Conservation (phyloP, 179 eudicot genomes). For the Silene noctiflora region DNA sequence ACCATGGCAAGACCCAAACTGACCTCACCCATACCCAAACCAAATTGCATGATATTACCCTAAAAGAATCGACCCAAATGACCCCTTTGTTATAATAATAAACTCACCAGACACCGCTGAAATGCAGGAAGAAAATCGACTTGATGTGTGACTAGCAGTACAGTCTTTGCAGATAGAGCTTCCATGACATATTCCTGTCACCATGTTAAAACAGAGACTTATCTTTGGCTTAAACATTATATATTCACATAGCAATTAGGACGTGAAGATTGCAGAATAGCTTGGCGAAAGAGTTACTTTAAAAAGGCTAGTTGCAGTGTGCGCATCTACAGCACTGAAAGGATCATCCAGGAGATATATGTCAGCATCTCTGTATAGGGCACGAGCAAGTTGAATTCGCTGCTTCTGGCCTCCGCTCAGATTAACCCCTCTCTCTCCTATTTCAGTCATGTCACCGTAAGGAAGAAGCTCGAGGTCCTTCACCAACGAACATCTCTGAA, state of each 20-base stretch:
- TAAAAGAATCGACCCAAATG: not conserved
- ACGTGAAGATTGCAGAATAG: not conserved
- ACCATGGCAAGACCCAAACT: not conserved
- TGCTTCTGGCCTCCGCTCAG: slow-evolving; percentile 84
- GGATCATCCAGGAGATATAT: slow-evolving; percentile 77
- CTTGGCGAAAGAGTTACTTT: slow-evolving; percentile 33
- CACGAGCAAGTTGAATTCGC: slow-evolving; percentile 69
- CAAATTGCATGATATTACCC: slow-evolving; percentile 8
- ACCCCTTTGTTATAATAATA: not conserved
- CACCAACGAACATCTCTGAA: slow-evolving; percentile 52
- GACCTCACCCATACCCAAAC: slow-evolving; percentile 5
- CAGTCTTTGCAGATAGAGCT: slow-evolving; percentile 66
- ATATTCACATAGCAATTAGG: not conserved
- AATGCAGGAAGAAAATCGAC: slow-evolving; percentile 80
- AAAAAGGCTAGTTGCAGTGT: slow-evolving; percentile 65
- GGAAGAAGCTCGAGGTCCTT: slow-evolving; percentile 67
- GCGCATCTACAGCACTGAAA: slow-evolving; percentile 83
- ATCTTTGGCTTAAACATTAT: not conserved
- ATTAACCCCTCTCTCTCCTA: slow-evolving; percentile 77
- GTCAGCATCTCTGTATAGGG: slow-evolving; percentile 66
- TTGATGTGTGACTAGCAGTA: slow-evolving; percentile 84
- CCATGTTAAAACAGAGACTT: not conserved
- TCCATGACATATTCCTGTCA: slow-evolving; percentile 72
- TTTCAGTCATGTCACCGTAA: slow-evolving; percentile 64
- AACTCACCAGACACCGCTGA: slow-evolving; percentile 64